phyloP scores from a whole-genome alignment of 192 early-diverging fungal genomes.

The Coemansia sp. region DNA sequence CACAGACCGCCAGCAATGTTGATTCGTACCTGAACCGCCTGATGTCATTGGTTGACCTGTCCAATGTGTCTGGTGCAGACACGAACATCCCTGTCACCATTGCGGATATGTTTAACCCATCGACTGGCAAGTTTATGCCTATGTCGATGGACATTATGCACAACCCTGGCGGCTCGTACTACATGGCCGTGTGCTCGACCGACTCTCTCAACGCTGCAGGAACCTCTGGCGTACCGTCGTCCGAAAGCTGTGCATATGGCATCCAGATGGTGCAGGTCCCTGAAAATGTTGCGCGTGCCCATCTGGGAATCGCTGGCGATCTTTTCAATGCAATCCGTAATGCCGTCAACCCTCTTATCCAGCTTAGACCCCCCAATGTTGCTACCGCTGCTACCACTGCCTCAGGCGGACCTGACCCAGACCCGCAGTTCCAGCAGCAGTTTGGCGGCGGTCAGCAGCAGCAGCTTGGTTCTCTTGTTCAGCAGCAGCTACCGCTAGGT shows the following conservation, averaged over 20 bases:
- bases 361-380: not conserved
- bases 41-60: conserved; percentile 18
- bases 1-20: conserved; percentile 7
- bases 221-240: not conserved
- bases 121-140: conserved; percentile 22
- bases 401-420: not conserved
- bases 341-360: not conserved
- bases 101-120: conserved; percentile 16
- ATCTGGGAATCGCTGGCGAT: not conserved
- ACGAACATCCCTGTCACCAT: conserved; percentile 13
- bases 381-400: not conserved
- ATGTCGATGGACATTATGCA: conserved; percentile 18
- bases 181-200: conserved; percentile 33
- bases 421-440: too few relatives aligned
- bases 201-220: conserved; percentile 14
- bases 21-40: conserved; percentile 12
- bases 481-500: too few relatives aligned
- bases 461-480: too few relatives aligned
- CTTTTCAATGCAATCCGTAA: not conserved
- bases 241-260: conserved; percentile 9
- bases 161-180: conserved; percentile 10
- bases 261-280: conserved; percentile 9
- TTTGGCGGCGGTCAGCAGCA: too few relatives aligned
- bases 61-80: conserved; percentile 5
- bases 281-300: not conserved